Conservation (phyloP, 306 rosid genomes). For the Crotalaria pallida region DNA sequence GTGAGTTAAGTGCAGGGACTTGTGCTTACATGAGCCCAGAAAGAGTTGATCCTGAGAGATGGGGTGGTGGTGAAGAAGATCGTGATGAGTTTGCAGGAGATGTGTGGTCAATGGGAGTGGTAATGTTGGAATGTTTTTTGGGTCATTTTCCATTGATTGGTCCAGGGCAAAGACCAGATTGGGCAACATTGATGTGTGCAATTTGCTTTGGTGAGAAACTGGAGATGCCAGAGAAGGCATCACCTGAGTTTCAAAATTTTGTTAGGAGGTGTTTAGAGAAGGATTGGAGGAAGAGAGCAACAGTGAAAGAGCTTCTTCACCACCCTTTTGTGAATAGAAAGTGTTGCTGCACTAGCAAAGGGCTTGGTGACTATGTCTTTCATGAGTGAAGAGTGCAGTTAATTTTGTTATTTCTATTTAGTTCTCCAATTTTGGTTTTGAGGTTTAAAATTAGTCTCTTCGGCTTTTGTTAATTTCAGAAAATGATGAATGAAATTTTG, state of each 20-base stretch:
- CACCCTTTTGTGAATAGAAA: conserved; percentile 44
- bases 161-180: conserved; percentile 46
- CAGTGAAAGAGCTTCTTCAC: conserved; percentile 47
- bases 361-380: conserved; percentile 14
- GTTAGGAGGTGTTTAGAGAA: conserved; percentile 56
- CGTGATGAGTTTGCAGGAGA: conserved; percentile 53
- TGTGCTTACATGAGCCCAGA: conserved; percentile 79
- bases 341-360: background rate
- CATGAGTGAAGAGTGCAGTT: background rate
- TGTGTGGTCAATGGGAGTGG: conserved; percentile 64
- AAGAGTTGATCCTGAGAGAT: conserved; percentile 55
- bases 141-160: conserved; percentile 52
- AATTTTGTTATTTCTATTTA: background rate
- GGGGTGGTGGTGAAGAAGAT: conserved; percentile 40
- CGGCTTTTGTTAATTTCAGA: background rate
- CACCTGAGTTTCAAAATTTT: conserved; percentile 41
- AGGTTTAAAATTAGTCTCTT: background rate
- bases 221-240: conserved; percentile 48
- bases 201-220: conserved; percentile 49
- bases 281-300: conserved; percentile 71
- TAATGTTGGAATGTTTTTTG: conserved; percentile 43
- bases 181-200: conserved; percentile 57
- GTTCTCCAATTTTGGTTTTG: background rate
- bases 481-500: background rate
- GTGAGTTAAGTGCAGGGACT: conserved; percentile 32